Evolutionary conservation across 2,329 filamentous ascomycete species (phyloP), one percentile per base, ranked within the genome.

Genomic region (Daldinia sp.): DNA sequence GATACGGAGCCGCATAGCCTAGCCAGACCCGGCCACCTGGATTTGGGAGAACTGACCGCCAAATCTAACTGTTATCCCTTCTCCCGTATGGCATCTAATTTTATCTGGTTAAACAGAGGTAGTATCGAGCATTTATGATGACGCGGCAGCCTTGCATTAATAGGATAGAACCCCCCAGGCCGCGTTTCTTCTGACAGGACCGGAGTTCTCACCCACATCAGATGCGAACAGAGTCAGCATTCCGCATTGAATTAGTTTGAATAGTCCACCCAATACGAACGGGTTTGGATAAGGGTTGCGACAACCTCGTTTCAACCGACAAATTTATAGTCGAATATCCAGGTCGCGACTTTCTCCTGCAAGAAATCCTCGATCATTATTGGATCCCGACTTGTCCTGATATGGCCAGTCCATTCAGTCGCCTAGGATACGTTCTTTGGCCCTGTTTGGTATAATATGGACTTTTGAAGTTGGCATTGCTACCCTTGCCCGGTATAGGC

Each of bases 101-200:
- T 47, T 61, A 63, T 59, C 45, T 21, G 10, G 48, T 32, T 15
- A 35, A 27, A n/a, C 32, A 41, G 10, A 61, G 8, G 63, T 66
- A 34, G 51, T 60, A 63, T 66, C 49, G 48, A 43, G 32, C 45
- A 30, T 34, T 34, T 23, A 47, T 3, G 63, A 63, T 66, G 63
- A 63, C 63, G 63, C 60, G 63, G 60, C 51, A 23, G 32, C 25
- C 30, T 15, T 48, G 17, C 25, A 11, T 30, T 48, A 64, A 58
- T 58, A 52, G 43, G 49, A 43, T 41, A 45, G 58, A 53, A 54
- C 53, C 17, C 13, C 13, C 37, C 25, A 51, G 47, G 23, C 35
- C 45, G 37, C 50, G 52, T 48, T 30, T 35, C 19, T 47, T 5
- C 43, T 49, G 27, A 43, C 27, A 29, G 34, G 27, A 29, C 51